These are phyloP conservation scores for Sphaceloma murrayae DNA, from an alignment of 2,329 filamentous ascomycete species.

Conservation along the genomic window DNA sequence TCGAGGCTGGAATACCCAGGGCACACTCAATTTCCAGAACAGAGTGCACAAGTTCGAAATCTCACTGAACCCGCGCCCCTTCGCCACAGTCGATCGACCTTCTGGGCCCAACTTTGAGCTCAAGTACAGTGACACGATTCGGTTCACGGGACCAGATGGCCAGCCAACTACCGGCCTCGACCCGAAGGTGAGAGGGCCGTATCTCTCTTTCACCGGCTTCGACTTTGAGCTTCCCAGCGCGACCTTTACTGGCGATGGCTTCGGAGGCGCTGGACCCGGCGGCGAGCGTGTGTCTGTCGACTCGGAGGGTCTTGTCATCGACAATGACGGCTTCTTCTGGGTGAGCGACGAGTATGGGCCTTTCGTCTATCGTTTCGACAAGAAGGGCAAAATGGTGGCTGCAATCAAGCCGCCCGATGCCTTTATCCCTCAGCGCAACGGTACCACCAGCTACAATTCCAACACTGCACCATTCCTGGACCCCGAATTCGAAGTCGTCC, in stretches of 20 bases:
- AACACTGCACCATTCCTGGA: constrained; percentile 54
- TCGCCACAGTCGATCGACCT: constrained; percentile 45
- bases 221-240: constrained; percentile 50
- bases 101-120: constrained; percentile 53
- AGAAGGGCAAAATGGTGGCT: constrained; percentile 48
- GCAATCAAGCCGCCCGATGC: constrained; percentile 58
- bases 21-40: constrained; percentile 57
- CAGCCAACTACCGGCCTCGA: constrained; percentile 56
- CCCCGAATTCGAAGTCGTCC: constrained; percentile 39
- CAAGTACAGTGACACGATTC: constrained; percentile 54
- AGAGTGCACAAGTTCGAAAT: constrained; percentile 60
- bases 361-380: constrained; percentile 57
- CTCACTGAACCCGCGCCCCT: constrained; percentile 44
- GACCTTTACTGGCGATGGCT: constrained; percentile 58
- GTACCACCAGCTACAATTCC: constrained; percentile 51
- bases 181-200: constrained; percentile 43
- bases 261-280: constrained; percentile 51
- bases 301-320: constrained; percentile 56
- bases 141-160: constrained; percentile 54
- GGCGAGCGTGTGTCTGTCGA: constrained; percentile 54
- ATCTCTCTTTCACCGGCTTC: constrained; percentile 48
- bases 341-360: constrained; percentile 62
- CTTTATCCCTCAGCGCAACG: constrained; percentile 55
- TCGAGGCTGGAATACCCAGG: constrained; percentile 64
- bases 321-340: constrained; percentile 54